Percentiles rank a stretch among this genome's conserved stretches.
Evolutionary conservation across 176 grass and related monocot genomes (phyloP).

Genomic region (Sorghum bicolor): Sorghum_bicolor_NCBIv3 NC_012879.2:60443501-60444000

Average conservation of each 20-base stretch:
- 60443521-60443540: background rate
- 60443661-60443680: conserved; percentile 9
- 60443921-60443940: background rate
- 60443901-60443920: background rate
- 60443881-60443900: background rate
- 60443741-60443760: background rate
- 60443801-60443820: background rate
- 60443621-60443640: background rate
- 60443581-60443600: background rate
- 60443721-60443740: background rate
- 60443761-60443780: background rate
- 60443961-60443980: background rate
- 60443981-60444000: background rate
- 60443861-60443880: background rate
- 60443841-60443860: background rate
- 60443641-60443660: background rate
- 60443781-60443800: background rate
- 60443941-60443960: background rate
- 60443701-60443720: background rate
- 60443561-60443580: background rate
- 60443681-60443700: background rate
- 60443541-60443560: background rate
- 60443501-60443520: background rate
- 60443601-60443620: background rate
- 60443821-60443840: background rate